These are phyloP conservation scores for Friedmanniomyces endolithicus DNA, from an alignment of 495 filamentous ascomycete species.

Conservation along the genomic window DNA sequence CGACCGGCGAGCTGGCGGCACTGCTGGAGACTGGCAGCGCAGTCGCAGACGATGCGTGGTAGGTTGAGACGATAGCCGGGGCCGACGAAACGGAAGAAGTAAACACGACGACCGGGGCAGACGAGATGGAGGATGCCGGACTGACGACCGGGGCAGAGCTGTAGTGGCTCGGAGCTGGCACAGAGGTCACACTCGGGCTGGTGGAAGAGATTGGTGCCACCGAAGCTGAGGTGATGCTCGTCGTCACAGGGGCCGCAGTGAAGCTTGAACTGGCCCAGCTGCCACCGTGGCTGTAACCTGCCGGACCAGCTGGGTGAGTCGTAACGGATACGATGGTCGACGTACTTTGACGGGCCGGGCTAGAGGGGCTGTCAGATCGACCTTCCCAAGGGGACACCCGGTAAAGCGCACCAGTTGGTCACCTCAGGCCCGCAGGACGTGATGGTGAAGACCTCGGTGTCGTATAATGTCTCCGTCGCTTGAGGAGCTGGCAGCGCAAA, in stretches of 20 bases:
- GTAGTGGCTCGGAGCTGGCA: background rate
- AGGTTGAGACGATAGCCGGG: no score
- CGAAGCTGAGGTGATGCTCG: background rate
- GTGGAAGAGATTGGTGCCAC: background rate
- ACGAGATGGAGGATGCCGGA: no score
- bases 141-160: no score
- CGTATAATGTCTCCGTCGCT: slow-evolving; percentile 13
- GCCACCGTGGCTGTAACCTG: background rate
- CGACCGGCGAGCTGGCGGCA: background rate
- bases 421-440: slow-evolving; percentile 19
- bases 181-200: slow-evolving; percentile 1
- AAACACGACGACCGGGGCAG: no score
- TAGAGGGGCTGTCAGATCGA: background rate
- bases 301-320: background rate
- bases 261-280: background rate
- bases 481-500: slow-evolving; percentile 8
- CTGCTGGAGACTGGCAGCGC: no score
- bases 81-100: no score
- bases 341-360: slow-evolving; percentile 9
- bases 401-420: slow-evolving; percentile 6
- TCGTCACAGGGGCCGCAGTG: background rate
- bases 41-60: no score
- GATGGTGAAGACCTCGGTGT: slow-evolving; percentile 16
- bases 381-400: background rate
- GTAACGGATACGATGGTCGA: slow-evolving; percentile 2